Evolutionary conservation across 2,329 filamentous ascomycete genomes (phyloP), one percentile per base, ranked within the genome.

Genomic region (Paraphoma chrysanthemicola): DNA sequence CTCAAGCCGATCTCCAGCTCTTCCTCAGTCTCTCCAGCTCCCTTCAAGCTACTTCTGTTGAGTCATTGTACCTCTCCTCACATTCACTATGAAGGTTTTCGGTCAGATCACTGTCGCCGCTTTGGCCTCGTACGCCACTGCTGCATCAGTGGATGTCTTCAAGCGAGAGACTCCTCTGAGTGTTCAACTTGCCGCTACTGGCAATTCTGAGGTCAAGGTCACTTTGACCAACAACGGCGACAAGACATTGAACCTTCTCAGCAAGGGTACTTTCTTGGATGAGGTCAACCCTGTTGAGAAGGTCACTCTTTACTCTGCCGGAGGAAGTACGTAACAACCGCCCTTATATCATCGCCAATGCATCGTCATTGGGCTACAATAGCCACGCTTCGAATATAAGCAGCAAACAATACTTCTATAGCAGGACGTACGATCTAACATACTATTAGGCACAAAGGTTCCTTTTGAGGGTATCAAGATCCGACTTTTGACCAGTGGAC

Each of bases 381-480:
- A 23, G 23, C 23, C 23, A 23, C 23, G 23, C 5, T 23, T 5
- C 23, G 23, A 23, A 23, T 5, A 23, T 23, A 3, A 5, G n/a
- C n/a, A 10, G 10, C 11, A 43, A 43, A 43, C 14, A 43, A 43
- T 3, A n/a, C 14, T 5, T 2, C 23, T 23, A 23, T 23, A 23
- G 23, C 23, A 23, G 23, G 23, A 23, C 23, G 5, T 5, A 23
- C 5, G 23, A 23, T 23, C 41, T 43, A 16, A 43, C 16, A 43
- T 43, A 23, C 17, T 3, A 31, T 33, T 44, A 82, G 82, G 75
- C 46, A 65, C 73, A 28, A 70, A 79, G 55, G 71, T 85, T 42
- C 71, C 76, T 10, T 86, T 87, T 61, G 80, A 84, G 46, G 85
- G 85, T 44, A 79, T 87, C 57, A 80, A 82, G 42, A 77, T 85